Evolutionary conservation across 2,329 filamentous ascomycete genomes (phyloP), one percentile per base, ranked within the genome.

Genomic region (Aspergillus tubingensis): DNA sequence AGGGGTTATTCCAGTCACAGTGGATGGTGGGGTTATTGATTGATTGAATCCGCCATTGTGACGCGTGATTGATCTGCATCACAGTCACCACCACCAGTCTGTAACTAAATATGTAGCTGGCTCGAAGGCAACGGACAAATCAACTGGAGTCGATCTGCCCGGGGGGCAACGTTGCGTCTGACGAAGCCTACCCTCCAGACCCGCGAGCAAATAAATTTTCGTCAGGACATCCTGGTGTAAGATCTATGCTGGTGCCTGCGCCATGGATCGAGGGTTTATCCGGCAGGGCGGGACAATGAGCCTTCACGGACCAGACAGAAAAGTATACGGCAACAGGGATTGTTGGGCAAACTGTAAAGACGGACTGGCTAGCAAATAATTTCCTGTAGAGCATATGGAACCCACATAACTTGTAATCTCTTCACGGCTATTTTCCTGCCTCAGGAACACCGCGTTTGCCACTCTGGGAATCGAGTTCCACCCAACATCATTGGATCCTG

Each of bases 221-320:
- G 48, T 13, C 39, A 17, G 15, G 19, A 17, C 32, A 27, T 53
- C 51, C 27, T 15, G 41, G 19, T 43, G 38, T 54, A 15, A 15
- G 38, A 53, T 54, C 51, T 48, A 59, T 57, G 60, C 11, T 23
- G 51, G 32, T 52, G 57, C 48, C 60, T 57, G 57, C 50, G 21
- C 36, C 43, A 39, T 30, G 23, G 23, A 10, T 44, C 57, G 21
- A 54, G 41, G 60, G 38, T 54, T 57, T 48, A 61, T 50, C 54
- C 58, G 44, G 21, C 5, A 36, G 36, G 25, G 19, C 43, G 57
- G 60, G 38, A 60, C 54, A 25, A 50, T 36, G 32, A 36, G 32
- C 53, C 49, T 60, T 38, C 48, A 23, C 32, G 19, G 19, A 38
- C 6, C 23, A 17, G 43, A 15, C 44, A 27, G 6, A 6, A 17